These are phyloP conservation scores for Babesia bovis DNA, from an alignment of 169 alveolate genomes.

Conservation along the genomic window DNA sequence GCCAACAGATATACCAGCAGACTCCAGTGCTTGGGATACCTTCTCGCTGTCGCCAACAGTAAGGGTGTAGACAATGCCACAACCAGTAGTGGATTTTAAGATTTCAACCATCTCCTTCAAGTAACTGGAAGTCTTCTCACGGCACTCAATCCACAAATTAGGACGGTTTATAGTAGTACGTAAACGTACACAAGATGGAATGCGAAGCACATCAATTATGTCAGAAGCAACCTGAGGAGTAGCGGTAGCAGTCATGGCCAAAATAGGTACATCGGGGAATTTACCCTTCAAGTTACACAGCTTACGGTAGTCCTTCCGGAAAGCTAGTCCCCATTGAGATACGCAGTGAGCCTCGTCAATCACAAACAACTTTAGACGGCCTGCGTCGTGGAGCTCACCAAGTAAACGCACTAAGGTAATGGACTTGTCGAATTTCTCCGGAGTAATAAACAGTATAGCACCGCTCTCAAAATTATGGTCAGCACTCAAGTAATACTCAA, in stretches of 20 bases:
- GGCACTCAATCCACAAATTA: slow-evolving; percentile 86
- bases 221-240: slow-evolving; percentile 92
- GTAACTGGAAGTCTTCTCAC: slow-evolving; percentile 56
- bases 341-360: slow-evolving; percentile 91
- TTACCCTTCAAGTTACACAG: slow-evolving; percentile 80
- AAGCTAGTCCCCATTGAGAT: slow-evolving; percentile 89
- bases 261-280: slow-evolving; percentile 90
- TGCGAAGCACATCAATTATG: slow-evolving; percentile 83
- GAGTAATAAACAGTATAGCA: slow-evolving; percentile 79
- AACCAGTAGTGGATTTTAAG: slow-evolving; percentile 54
- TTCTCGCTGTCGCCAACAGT: slow-evolving; percentile 92
- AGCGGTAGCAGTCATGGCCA: slow-evolving; percentile 98
- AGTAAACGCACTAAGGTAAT: slow-evolving; percentile 56
- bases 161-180: slow-evolving; percentile 68
- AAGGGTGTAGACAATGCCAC: slow-evolving; percentile 90
- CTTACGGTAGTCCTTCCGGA: slow-evolving; percentile 87
- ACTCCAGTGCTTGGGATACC: slow-evolving; percentile 83
- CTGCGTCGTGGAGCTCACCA: slow-evolving; percentile 69
- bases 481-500: slow-evolving; percentile 32
- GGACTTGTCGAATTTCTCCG: slow-evolving; percentile 81
- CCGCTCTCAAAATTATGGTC: slow-evolving; percentile 50
- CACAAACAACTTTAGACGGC: slow-evolving; percentile 78
- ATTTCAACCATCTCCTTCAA: slow-evolving; percentile 67
- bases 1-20: slow-evolving; percentile 79
- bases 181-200: slow-evolving; percentile 72